Conservation (phyloP, 1,139 yeast species). For the Geotrichum australiense region DNA sequence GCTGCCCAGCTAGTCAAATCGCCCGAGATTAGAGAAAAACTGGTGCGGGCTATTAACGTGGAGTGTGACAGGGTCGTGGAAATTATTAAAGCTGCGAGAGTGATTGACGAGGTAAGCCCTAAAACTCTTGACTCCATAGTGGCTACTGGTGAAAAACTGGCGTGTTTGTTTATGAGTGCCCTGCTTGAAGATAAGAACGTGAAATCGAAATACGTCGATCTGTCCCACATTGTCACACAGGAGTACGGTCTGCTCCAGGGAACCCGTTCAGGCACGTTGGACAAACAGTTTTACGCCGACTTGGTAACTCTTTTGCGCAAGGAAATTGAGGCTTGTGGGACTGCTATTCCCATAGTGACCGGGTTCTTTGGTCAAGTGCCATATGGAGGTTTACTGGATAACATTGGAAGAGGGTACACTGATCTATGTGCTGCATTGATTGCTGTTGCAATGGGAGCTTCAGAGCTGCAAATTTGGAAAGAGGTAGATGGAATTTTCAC, state of each 20-base stretch:
- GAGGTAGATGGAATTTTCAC: constrained; percentile 98
- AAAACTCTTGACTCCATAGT: constrained; percentile 84
- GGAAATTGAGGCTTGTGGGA: constrained; percentile 25
- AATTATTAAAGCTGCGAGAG: constrained; percentile 75
- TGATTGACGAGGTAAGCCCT: constrained; percentile 86
- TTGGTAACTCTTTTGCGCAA: constrained; percentile 44
- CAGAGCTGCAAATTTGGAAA: constrained; percentile 95
- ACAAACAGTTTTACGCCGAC: constrained; percentile 56
- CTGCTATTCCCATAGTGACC: constrained; percentile 76
- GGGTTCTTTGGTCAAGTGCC: constrained; percentile 95
- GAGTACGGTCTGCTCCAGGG: neutral
- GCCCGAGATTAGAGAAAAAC: constrained; percentile 39
- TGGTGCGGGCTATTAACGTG: constrained; percentile 49
- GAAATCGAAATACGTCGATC: constrained; percentile 69
- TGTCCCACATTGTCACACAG: constrained; percentile 42
- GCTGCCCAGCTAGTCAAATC: constrained; percentile 60
- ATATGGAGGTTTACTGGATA: constrained; percentile 84
- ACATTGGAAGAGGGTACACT: constrained; percentile 96
- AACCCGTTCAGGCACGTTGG: constrained; percentile 27
- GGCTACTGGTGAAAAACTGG: constrained; percentile 89
- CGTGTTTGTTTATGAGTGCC: constrained; percentile 83
- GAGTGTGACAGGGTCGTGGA: constrained; percentile 66
- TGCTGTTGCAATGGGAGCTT: constrained; percentile 89
- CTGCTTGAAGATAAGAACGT: constrained; percentile 76
- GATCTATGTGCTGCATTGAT: constrained; percentile 95